phyloP scores from a whole-genome alignment of 164 flowering plant genomes.

The Amborella trichopoda region DNA sequence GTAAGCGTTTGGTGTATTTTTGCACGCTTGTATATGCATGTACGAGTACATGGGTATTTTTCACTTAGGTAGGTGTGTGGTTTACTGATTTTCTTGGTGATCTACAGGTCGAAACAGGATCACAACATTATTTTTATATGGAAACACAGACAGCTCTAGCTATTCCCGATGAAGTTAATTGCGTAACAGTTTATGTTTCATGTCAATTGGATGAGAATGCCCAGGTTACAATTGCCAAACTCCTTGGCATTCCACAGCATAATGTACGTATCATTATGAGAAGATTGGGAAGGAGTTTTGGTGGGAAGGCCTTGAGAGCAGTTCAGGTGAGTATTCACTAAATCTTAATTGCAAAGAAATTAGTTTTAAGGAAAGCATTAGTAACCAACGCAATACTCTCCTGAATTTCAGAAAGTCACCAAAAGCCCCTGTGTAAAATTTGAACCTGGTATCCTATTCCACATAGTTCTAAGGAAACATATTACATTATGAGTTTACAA shows the following conservation, averaged over 20 bases:
- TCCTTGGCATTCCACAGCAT: constrained; percentile 80
- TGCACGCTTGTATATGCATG: not conserved
- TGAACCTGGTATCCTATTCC: too few relatives aligned
- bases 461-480: too few relatives aligned
- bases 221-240: constrained; percentile 42
- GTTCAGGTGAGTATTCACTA: constrained; percentile 47
- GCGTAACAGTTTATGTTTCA: constrained; percentile 73
- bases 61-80: not conserved
- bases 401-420: too few relatives aligned
- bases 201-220: constrained; percentile 53
- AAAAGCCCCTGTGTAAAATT: too few relatives aligned
- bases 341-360: not conserved
- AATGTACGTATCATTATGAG: constrained; percentile 81
- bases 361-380: too few relatives aligned
- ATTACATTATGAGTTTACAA: too few relatives aligned
- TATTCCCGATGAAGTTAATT: constrained; percentile 86
- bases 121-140: constrained; percentile 86
- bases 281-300: constrained; percentile 95
- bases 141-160: constrained; percentile 92
- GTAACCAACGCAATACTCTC: too few relatives aligned
- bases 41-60: not conserved
- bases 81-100: not conserved
- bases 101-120: constrained; percentile 60
- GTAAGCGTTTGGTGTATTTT: not conserved
- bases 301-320: constrained; percentile 69